phyloP scores from a whole-genome alignment of 371 early-diverging fungal species.

The Rhizopus stolonifer region DNA sequence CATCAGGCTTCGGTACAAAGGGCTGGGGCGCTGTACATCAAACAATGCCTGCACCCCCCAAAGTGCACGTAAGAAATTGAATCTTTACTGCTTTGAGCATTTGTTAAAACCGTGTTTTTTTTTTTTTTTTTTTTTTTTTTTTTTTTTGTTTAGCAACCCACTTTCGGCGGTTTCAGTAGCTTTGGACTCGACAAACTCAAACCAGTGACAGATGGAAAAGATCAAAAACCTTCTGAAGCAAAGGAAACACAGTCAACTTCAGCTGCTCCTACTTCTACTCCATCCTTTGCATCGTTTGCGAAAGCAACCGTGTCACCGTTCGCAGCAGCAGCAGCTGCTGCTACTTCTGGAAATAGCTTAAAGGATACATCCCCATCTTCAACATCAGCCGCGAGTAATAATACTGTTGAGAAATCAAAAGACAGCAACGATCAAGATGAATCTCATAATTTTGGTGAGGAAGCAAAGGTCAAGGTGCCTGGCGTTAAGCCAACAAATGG shows the following conservation, averaged over 20 bases:
- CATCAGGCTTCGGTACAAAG: constrained; percentile 50
- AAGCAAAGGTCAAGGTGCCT: constrained; percentile 27
- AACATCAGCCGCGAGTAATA: background rate
- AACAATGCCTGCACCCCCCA: constrained; percentile 33
- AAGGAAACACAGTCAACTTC: background rate
- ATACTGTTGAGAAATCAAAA: constrained; percentile 3
- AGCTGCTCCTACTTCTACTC: constrained; percentile 2
- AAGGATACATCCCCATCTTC: constrained; percentile 23
- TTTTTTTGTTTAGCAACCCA: constrained; percentile 5
- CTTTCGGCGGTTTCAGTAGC: constrained; percentile 33
- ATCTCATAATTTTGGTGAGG: constrained; percentile 26
- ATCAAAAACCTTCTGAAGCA: constrained; percentile 2
- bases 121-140: too few relatives aligned
- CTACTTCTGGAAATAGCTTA: background rate
- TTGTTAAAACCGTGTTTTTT: background rate
- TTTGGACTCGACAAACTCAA: constrained; percentile 27
- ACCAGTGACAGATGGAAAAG: background rate
- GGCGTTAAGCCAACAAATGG: constrained; percentile 21
- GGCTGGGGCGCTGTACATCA: constrained; percentile 37
- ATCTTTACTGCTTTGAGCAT: background rate
- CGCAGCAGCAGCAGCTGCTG: constrained; percentile 30
- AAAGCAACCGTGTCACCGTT: constrained; percentile 42
- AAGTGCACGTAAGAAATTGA: constrained; percentile 21
- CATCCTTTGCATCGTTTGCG: constrained; percentile 43
- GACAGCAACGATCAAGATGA: background rate